phyloP scores from a whole-genome alignment of 805 yeast species.

The Yamadazyma sp. region DNA sequence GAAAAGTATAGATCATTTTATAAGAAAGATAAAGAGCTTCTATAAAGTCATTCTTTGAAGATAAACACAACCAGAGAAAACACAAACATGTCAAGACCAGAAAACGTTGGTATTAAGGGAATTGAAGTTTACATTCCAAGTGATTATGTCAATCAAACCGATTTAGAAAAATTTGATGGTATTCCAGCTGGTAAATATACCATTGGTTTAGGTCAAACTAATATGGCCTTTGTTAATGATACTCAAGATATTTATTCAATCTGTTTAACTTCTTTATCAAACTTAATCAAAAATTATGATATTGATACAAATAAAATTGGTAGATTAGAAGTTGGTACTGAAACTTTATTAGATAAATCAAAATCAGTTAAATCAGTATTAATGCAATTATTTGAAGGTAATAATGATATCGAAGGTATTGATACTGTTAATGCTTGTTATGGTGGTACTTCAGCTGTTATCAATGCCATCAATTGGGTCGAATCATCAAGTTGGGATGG shows the following conservation, averaged over 20 bases:
- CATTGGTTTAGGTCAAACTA: constrained; percentile 97
- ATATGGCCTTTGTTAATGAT: constrained; percentile 96
- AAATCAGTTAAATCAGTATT: constrained; percentile 94
- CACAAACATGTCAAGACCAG: constrained; percentile 22
- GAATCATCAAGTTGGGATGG: constrained; percentile 98
- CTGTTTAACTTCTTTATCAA: constrained; percentile 81
- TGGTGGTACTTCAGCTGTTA: constrained; percentile 95
- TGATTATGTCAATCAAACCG: constrained; percentile 73
- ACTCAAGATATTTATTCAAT: constrained; percentile 96
- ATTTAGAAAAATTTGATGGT: constrained; percentile 78
- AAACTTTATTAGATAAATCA: constrained; percentile 93
- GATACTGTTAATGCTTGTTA: constrained; percentile 97
- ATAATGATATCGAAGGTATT: constrained; percentile 90
- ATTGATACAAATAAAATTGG: constrained; percentile 82
- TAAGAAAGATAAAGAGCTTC: no score
- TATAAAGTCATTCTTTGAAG: no score
- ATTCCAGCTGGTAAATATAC: constrained; percentile 95
- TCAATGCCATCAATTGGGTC: constrained; percentile 93
- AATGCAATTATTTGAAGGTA: constrained; percentile 89
- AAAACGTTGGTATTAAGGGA: constrained; percentile 94
- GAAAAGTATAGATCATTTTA: no score
- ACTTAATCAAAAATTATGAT: constrained; percentile 74
- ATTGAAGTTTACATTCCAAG: constrained; percentile 87
- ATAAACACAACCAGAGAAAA: neutral
- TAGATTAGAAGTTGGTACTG: constrained; percentile 97